These are phyloP conservation scores for Tolypocladium amazonense DNA, from an alignment of 2,329 filamentous ascomycete genomes.

Conservation along the genomic window DNA sequence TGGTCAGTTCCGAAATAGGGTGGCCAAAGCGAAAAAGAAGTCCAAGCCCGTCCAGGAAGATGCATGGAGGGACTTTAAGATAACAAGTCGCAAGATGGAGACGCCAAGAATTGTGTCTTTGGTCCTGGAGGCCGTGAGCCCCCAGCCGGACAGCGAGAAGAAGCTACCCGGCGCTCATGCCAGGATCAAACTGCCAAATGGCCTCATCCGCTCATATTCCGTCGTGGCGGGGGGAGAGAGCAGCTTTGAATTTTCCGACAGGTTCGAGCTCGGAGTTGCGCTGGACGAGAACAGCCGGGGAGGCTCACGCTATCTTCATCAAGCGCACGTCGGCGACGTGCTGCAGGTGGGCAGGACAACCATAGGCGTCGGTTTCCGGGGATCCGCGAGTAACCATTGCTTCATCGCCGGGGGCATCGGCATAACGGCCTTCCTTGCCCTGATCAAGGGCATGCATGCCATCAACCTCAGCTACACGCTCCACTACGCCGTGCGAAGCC, in stretches of 20 bases:
- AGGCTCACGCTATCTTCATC: slow-evolving; percentile 50
- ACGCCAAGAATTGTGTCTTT: slow-evolving; percentile 41
- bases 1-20: slow-evolving; percentile 35
- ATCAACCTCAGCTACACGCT: slow-evolving; percentile 41
- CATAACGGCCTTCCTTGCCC: slow-evolving; percentile 51
- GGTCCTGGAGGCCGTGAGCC: slow-evolving; percentile 34
- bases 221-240: slow-evolving; percentile 29
- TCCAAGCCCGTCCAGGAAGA: slow-evolving; percentile 14
- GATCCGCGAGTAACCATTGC: slow-evolving; percentile 44
- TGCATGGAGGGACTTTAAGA: slow-evolving; percentile 32
- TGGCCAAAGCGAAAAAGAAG: slow-evolving; percentile 34
- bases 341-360: slow-evolving; percentile 42
- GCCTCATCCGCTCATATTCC: slow-evolving; percentile 49
- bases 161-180: slow-evolving; percentile 39
- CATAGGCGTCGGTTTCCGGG: slow-evolving; percentile 32
- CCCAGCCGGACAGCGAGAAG: slow-evolving; percentile 22
- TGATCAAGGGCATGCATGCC: slow-evolving; percentile 28
- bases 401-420: slow-evolving; percentile 56
- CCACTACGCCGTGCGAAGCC: slow-evolving; percentile 47
- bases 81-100: slow-evolving; percentile 39
- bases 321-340: slow-evolving; percentile 33
- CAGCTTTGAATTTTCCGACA: slow-evolving; percentile 23
- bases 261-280: slow-evolving; percentile 48
- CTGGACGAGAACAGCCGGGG: slow-evolving; percentile 44
- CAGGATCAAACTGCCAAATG: slow-evolving; percentile 44